These are phyloP conservation scores for Fusarium sp. DNA, from an alignment of 2,329 filamentous ascomycete genomes.

Conservation along the genomic window DNA sequence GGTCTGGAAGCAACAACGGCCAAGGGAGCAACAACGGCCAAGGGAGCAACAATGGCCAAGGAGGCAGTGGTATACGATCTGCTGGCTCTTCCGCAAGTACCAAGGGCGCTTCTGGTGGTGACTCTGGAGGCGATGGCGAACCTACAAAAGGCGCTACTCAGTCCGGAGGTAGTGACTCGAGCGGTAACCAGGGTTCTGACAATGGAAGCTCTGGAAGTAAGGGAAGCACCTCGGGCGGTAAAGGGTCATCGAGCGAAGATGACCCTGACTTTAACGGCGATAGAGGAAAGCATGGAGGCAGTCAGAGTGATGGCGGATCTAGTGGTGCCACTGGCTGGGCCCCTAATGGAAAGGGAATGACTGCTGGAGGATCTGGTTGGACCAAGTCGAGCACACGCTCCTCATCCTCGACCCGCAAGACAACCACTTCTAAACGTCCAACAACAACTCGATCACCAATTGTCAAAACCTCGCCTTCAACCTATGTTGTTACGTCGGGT, in stretches of 20 bases:
- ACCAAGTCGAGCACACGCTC: not conserved
- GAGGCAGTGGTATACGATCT: not conserved
- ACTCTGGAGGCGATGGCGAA: not conserved
- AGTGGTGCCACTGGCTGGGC: too few relatives aligned
- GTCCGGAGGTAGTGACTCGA: not conserved
- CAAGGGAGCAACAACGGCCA: not conserved
- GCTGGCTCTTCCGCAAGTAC: not conserved
- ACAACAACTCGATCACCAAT: not conserved
- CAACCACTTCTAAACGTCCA: not conserved
- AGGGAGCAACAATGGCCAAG: not conserved
- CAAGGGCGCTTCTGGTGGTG: not conserved
- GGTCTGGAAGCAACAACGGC: not conserved
- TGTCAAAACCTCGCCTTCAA: not conserved
- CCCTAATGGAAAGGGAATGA: too few relatives aligned
- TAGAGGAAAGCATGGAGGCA: not conserved
- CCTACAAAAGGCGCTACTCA: not conserved
- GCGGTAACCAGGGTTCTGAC: not conserved
- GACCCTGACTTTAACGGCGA: not conserved
- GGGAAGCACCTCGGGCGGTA: not conserved
- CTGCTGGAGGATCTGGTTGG: not conserved
- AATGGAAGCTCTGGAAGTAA: not conserved
- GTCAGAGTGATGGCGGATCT: not conserved
- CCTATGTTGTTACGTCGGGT: conserved; percentile 6
- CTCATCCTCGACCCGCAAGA: not conserved
- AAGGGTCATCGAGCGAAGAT: not conserved